These are phyloP conservation scores for Penicillium carneum DNA, from an alignment of 2,329 filamentous ascomycete genomes.

Conservation along the genomic window DNA sequence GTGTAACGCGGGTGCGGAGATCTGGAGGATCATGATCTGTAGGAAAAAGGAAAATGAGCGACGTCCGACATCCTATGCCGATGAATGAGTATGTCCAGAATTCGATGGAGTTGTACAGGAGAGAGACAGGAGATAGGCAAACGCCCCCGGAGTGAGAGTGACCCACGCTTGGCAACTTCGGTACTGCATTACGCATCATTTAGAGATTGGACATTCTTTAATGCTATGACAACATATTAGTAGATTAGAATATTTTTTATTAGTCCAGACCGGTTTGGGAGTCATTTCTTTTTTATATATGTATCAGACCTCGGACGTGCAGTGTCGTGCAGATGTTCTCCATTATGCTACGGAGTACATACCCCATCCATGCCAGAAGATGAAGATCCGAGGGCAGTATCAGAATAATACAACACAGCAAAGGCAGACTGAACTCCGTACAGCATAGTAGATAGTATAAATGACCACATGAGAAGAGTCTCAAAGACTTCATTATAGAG, in stretches of 20 bases:
- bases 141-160: conserved; percentile 19
- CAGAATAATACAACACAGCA: not conserved
- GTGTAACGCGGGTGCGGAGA: conserved; percentile 39
- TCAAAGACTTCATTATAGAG: too few species aligned
- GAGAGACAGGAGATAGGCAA: conserved; percentile 16
- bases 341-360: not conserved
- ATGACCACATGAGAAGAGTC: not conserved
- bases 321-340: conserved; percentile 12
- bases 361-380: not conserved
- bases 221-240: not conserved
- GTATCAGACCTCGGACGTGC: not conserved
- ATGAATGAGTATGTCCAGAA: conserved; percentile 8
- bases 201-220: not conserved
- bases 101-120: conserved; percentile 22
- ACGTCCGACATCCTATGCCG: conserved; percentile 41
- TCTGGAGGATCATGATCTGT: conserved; percentile 51
- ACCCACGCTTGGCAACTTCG: conserved; percentile 22
- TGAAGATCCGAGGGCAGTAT: not conserved
- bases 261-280: not conserved
- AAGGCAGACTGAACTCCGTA: not conserved
- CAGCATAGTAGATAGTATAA: not conserved
- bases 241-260: not conserved
- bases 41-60: conserved; percentile 40
- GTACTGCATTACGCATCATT: conserved; percentile 19
- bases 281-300: not conserved